A percentile compares a stretch with the other conserved stretches of the same genome.
Conservation (phyloP, 371 early-diverging fungal species). For the Lichtheimia corymbifera region DNA sequence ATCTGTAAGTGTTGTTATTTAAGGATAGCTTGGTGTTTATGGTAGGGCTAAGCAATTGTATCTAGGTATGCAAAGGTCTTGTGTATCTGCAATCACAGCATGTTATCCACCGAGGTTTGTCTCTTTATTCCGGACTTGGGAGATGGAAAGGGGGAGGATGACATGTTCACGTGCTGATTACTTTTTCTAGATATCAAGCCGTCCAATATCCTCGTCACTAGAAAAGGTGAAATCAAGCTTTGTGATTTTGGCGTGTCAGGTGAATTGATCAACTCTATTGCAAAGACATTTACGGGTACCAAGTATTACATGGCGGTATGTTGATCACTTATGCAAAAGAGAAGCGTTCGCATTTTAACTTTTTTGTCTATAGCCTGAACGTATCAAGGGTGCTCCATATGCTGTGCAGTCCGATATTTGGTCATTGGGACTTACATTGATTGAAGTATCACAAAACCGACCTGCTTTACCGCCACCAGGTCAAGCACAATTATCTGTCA, state of each 20-base stretch:
- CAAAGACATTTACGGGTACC: slow-evolving; percentile 95
- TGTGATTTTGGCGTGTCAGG: slow-evolving; percentile 97
- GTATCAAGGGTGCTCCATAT: slow-evolving; percentile 90
- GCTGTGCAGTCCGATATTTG: slow-evolving; percentile 92
- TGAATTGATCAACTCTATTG: slow-evolving; percentile 87
- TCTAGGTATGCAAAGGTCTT: slow-evolving; percentile 72
- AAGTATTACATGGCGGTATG: slow-evolving; percentile 94
- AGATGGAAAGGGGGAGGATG: too few species aligned
- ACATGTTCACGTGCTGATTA: not conserved
- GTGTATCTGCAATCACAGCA: slow-evolving; percentile 75
- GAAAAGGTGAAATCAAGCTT: slow-evolving; percentile 88
- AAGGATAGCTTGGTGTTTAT: not conserved
- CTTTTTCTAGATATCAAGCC: slow-evolving; percentile 81
- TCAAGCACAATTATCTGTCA: slow-evolving; percentile 68
- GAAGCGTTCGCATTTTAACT: not conserved
- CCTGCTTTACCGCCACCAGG: slow-evolving; percentile 83
- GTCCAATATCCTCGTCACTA: slow-evolving; percentile 85
- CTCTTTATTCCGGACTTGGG: too few species aligned
- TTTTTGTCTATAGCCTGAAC: slow-evolving; percentile 73
- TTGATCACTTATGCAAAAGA: slow-evolving; percentile 8
- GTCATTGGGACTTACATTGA: slow-evolving; percentile 89
- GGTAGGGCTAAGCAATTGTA: not conserved
- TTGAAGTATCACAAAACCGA: slow-evolving; percentile 89
- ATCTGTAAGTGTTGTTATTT: slow-evolving; percentile 49
- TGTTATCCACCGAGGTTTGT: slow-evolving; percentile 82